Base-by-base conservation (phyloP, 1,284 basidiomycete species). In the Flammula alnicola region DNA sequence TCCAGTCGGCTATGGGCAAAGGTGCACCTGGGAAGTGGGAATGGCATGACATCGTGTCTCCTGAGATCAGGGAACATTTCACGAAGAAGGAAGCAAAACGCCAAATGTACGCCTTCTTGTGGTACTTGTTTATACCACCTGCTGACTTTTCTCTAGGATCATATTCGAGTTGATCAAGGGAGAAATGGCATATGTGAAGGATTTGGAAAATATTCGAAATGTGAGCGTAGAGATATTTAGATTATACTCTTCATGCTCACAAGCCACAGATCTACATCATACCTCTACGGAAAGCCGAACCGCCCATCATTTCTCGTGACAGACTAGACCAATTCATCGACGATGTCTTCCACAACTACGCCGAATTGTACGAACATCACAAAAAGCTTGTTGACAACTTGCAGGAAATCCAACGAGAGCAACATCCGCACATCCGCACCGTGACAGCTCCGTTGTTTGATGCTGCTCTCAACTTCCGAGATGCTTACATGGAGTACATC, bases 141-240 rank as follows among this genome's bases (percentile, higher is more conserved):
- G 23, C 46, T 36, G n/a, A 11, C 41, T 43, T 33, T 27, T 33
- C 47, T 19, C 7, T 53, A 93, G 92, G 29, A 85, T 92, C 57
- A 95, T 98, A 35, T 95, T 94, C 63, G 95, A 98, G 71, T 74
- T n/a, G n/a, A n/a, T n/a, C n/a, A n/a, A n/a, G n/a, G n/a, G n/a
- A n/a, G n/a, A n/a, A n/a, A n/a, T n/a, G n/a, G n/a, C n/a, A n/a
- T n/a, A n/a, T n/a, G n/a, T n/a, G n/a, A n/a, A n/a, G n/a, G n/a
- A n/a, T n/a, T n/a, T n/a, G n/a, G n/a, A n/a, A n/a, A n/a, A n/a
- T n/a, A n/a, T n/a, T n/a, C n/a, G n/a, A n/a, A n/a, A n/a, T n/a
- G n/a, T n/a, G n/a, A n/a, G n/a, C n/a, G n/a, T n/a, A n/a, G n/a
- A n/a, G n/a, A n/a, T n/a, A n/a, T n/a, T n/a, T n/a, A n/a, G n/a